Conservation (phyloP, 1,284 basidiomycete species). For the Irpex rosettiformis region DNA sequence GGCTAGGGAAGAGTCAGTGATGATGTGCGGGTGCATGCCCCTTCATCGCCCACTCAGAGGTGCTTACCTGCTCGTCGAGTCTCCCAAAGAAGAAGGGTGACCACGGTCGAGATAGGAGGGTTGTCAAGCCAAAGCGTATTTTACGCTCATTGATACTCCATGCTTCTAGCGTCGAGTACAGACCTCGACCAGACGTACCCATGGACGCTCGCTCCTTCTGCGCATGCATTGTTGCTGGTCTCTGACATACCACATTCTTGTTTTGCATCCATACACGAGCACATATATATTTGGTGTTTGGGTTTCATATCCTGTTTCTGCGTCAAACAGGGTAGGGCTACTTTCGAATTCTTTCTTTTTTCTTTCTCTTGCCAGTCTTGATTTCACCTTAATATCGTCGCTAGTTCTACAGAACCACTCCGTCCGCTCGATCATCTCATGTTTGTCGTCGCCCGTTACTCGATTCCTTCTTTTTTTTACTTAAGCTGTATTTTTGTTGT, state of each 20-base stretch:
- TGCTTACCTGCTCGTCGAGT: not conserved
- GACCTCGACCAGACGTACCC: not conserved
- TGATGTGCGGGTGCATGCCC: not conserved
- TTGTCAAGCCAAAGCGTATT: not conserved
- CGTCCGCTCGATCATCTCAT: not conserved
- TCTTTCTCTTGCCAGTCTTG: not conserved
- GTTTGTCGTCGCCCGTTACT: not conserved
- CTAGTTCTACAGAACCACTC: not conserved
- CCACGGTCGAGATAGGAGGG: not conserved
- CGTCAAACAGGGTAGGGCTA: not conserved
- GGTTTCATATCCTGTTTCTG: not conserved
- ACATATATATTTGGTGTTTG: not conserved
- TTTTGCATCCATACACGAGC: not conserved
- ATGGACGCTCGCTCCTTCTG: not conserved
- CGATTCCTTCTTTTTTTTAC: not conserved
- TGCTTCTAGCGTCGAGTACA: not conserved
- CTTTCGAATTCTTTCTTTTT: not conserved
- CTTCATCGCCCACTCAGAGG: not conserved
- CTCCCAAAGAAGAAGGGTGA: not conserved
- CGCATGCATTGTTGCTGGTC: not conserved
- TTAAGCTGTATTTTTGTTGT: not conserved
- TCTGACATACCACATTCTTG: not conserved
- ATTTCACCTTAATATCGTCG: not conserved
- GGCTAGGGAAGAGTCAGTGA: constrained; percentile 30
- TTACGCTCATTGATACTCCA: not conserved